Conservation (phyloP, 2,329 filamentous ascomycete species). For the Phialophora verrucosa region DNA sequence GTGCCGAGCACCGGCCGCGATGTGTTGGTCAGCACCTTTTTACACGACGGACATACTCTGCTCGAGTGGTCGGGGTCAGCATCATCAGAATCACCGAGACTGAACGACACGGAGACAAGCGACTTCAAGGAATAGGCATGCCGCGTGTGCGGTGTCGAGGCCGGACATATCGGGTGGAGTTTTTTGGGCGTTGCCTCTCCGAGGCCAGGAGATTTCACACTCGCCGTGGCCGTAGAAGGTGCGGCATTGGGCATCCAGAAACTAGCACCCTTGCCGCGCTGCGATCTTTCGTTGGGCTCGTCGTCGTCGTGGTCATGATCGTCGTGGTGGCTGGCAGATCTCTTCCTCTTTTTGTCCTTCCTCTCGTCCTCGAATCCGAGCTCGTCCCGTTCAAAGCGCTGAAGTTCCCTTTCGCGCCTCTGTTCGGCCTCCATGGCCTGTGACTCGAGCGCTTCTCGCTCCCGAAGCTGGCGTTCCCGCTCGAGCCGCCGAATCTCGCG, state of each 20-base stretch:
- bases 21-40: constrained; percentile 79
- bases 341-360: constrained; percentile 66
- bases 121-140: constrained; percentile 80
- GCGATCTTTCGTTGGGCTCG: constrained; percentile 25
- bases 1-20: constrained; percentile 82
- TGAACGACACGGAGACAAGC: constrained; percentile 68
- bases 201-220: constrained; percentile 39
- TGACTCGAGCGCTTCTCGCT: constrained; percentile 67
- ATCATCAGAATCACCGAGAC: constrained; percentile 72
- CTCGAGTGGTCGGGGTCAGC: constrained; percentile 49
- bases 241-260: constrained; percentile 85
- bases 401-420: constrained; percentile 70
- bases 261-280: constrained; percentile 62
- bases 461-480: constrained; percentile 66
- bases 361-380: constrained; percentile 41
- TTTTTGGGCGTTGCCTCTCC: constrained; percentile 63
- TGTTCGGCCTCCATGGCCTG: constrained; percentile 69
- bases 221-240: constrained; percentile 63
- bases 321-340: constrained; percentile 77
- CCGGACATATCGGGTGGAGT: constrained; percentile 75
- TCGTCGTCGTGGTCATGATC: constrained; percentile 54
- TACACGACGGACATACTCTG: constrained; percentile 80
- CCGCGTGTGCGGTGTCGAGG: constrained; percentile 67
- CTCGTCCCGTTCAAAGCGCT: constrained; percentile 42
- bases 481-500: constrained; percentile 87